Base-by-base conservation (phyloP, 495 filamentous ascomycete genomes). In the Platismatia glauca region DNA sequence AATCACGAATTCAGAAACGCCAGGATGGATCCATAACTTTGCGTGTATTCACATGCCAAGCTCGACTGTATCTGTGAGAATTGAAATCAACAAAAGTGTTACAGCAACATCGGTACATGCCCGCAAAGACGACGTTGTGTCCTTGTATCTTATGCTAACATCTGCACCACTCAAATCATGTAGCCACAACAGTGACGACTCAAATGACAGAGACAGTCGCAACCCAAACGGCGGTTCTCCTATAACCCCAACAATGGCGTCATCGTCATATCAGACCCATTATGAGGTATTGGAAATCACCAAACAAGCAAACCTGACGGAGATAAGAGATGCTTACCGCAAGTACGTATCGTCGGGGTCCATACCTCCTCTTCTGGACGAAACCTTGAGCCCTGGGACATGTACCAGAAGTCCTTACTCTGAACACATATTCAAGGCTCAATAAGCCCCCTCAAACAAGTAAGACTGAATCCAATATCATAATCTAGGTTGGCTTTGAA, bases 241-340 rank as follows among this genome's bases (percentile, higher is more conserved):
- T 52, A 12, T 11, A 31, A 53, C 16, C 3, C 20, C 29, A 5
- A 16, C 15, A 34, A 53, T 53, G 50, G 50, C 50, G 16, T 53
- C 29, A 53, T 53, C 20, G 29, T 53, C n/a, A 29, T 7, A 18
- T 18, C 22, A 24, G 6, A 56, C 60, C 6, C 29, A 41, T 9
- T 62, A 62, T 24, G 48, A 62, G 1, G 8, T 56, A n/a, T 22
- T 62, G 0, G 39, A 52, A 7, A 27, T 62, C 20, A 43, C 18
- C 52, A 22, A 56, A 46, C 8, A 56, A 7, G 60, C 60, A 6
- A 1, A 37, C 11, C 24, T 44, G 16, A 22, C 37, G 7, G 60
- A 53, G 3, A 29, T 62, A 3, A 62, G 31, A 22, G 33, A n/a
- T 15, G 50, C 60, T 3, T 62, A 56, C 27, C 53, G 16, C 8